Conservation (phyloP, 495 filamentous ascomycete species). For the Glutinoglossum americanum region DNA sequence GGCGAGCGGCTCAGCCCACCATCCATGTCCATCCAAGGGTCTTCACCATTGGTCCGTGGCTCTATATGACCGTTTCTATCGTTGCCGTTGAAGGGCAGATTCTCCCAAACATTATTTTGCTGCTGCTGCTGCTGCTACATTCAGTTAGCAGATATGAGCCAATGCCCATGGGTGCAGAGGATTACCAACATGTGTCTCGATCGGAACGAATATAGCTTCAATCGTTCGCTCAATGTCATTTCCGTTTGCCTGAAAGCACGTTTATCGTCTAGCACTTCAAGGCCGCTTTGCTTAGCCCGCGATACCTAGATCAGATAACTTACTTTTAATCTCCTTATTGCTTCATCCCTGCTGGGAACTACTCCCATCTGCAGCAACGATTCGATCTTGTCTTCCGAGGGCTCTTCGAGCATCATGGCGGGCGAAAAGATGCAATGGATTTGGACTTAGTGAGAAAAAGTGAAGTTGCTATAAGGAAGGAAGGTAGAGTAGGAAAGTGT, state of each 20-base stretch:
- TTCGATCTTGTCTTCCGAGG: constrained; percentile 13
- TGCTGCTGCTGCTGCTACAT: background rate
- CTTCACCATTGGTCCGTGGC: constrained; percentile 17
- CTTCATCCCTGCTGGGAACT: constrained; percentile 14
- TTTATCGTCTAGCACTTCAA: background rate
- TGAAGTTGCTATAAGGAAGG: background rate
- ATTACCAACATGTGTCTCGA: background rate
- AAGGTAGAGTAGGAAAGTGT: background rate
- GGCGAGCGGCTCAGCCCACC: constrained; percentile 1
- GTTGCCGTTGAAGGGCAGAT: background rate
- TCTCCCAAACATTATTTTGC: constrained; percentile 4
- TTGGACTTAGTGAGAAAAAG: background rate
- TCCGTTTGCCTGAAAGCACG: background rate
- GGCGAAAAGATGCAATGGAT: background rate
- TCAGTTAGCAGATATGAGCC: background rate
- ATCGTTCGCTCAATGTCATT: constrained; percentile 1
- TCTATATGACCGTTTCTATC: constrained; percentile 2
- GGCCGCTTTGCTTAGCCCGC: constrained; percentile 12
- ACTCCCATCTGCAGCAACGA: constrained; percentile 13
- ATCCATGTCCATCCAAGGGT: constrained; percentile 3
- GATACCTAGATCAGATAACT: background rate
- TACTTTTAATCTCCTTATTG: constrained; percentile 22
- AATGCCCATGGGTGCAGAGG: background rate
- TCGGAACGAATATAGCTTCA: background rate
- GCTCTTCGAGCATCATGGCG: constrained; percentile 7